Percentiles rank a stretch among this genome's conserved stretches.
Conservation (phyloP, 306 rosid species). For the Corylus heterophylla region DNA sequence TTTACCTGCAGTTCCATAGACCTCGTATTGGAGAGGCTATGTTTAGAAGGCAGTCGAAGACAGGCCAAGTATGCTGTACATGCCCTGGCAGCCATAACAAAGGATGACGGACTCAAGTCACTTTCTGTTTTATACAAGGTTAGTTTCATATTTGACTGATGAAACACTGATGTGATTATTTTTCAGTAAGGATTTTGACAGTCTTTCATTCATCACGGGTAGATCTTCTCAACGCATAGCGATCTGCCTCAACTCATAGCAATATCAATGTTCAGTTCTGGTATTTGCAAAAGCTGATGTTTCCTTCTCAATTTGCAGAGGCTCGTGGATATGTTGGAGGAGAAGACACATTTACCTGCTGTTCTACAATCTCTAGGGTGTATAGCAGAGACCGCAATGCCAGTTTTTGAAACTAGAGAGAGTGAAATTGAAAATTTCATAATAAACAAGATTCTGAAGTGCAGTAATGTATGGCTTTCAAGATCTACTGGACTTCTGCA, state of each 20-base stretch:
- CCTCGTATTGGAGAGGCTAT: conserved; percentile 79
- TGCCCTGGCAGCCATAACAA: conserved; percentile 94
- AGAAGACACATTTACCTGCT: conserved; percentile 80
- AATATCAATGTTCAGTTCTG: conserved; percentile 3
- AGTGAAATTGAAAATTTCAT: conserved; percentile 78
- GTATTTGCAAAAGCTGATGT: conserved; percentile 29
- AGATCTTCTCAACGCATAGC: conserved; percentile 2
- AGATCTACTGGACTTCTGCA: conserved; percentile 12
- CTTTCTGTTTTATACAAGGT: conserved; percentile 99
- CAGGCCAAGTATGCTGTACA: conserved; percentile 97
- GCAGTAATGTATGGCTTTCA: conserved; percentile 58
- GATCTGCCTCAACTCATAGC: neutral
- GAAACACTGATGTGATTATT: neutral
- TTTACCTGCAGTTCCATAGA: conserved; percentile 77
- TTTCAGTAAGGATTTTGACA: neutral
- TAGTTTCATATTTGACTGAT: neutral
- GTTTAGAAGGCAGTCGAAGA: conserved; percentile 91
- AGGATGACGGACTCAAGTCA: conserved; percentile 90
- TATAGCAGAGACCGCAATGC: conserved; percentile 94
- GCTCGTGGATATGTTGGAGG: conserved; percentile 91
- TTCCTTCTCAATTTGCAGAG: conserved; percentile 54
- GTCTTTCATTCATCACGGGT: conserved; percentile 25
- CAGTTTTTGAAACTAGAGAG: conserved; percentile 94
- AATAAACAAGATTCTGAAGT: conserved; percentile 62
- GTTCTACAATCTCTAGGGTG: conserved; percentile 97